A percentile compares a stretch with the other conserved stretches of the same genome.
Evolutionary conservation across 2,329 filamentous ascomycete species (phyloP).

Genomic region (Dactylellina parvicollis): DNA sequence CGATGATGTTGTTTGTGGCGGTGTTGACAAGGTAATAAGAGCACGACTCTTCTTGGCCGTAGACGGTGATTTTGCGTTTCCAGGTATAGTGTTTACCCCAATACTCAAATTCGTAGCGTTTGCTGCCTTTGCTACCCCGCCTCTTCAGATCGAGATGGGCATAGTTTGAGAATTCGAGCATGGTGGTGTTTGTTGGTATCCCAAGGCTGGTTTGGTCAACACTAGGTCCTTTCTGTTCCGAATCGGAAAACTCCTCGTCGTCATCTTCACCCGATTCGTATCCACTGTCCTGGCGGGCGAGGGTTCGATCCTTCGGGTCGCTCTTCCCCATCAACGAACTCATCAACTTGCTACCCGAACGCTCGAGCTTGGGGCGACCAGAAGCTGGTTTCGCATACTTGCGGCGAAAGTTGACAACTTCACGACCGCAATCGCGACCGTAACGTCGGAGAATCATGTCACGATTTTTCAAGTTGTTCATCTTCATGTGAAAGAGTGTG

Average conservation of each 20-base stretch:
- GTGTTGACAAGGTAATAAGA: slow-evolving; percentile 83
- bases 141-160: slow-evolving; percentile 85
- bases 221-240: slow-evolving; percentile 52
- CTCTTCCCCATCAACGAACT: slow-evolving; percentile 68
- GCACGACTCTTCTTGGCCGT: slow-evolving; percentile 67
- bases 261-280: slow-evolving; percentile 66
- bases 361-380: slow-evolving; percentile 66
- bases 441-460: slow-evolving; percentile 93
- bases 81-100: slow-evolving; percentile 89
- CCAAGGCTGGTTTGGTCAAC: slow-evolving; percentile 62
- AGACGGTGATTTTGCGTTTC: slow-evolving; percentile 73
- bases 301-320: slow-evolving; percentile 64
- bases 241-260: slow-evolving; percentile 59
- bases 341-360: slow-evolving; percentile 71
- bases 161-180: slow-evolving; percentile 97
- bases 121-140: slow-evolving; percentile 72
- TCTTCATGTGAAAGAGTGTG: slow-evolving; percentile 90
- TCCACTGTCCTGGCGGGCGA: slow-evolving; percentile 70
- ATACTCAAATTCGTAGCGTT: slow-evolving; percentile 90
- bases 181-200: slow-evolving; percentile 76
- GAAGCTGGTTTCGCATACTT: slow-evolving; percentile 70
- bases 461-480: slow-evolving; percentile 86
- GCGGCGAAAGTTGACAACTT: slow-evolving; percentile 85
- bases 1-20: slow-evolving; percentile 73
- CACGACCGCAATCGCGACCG: slow-evolving; percentile 88